Percentiles rank a stretch among this genome's conserved stretches.
These are phyloP conservation scores for Papiliotrema nemorosa DNA, from an alignment of 1,284 basidiomycete genomes.

Conservation along the genomic window DNA sequence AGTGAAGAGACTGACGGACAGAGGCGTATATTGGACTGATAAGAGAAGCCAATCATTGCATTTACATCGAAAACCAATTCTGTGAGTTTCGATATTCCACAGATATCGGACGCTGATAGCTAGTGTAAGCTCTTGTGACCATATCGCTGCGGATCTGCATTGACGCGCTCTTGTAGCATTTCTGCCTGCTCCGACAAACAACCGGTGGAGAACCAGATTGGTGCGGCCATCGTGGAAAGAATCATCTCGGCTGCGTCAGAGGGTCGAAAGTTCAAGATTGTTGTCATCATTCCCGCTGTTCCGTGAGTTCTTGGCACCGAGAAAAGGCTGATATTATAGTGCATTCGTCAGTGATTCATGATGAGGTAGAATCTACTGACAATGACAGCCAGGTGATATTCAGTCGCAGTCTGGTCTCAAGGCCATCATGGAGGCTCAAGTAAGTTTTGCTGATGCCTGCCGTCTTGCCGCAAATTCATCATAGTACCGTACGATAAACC, in stretches of 20 bases:
- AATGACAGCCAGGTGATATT: slow-evolving; percentile 62
- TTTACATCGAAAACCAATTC: slow-evolving; percentile 95
- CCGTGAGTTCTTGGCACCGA: slow-evolving; percentile 44
- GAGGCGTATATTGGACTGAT: slow-evolving; percentile 74
- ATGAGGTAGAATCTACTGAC: slow-evolving; percentile 1
- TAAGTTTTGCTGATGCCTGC: too few species aligned
- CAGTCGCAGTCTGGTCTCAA: slow-evolving; percentile 67
- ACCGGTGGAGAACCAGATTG: slow-evolving; percentile 76
- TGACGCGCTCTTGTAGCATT: slow-evolving; percentile 56
- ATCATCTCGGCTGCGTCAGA: slow-evolving; percentile 71
- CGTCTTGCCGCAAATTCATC: too few species aligned
- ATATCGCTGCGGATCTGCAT: neutral
- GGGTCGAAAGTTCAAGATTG: slow-evolving; percentile 69
- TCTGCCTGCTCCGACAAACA: slow-evolving; percentile 61
- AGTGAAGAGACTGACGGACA: slow-evolving; percentile 9
- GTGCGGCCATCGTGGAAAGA: slow-evolving; percentile 68
- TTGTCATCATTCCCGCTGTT: slow-evolving; percentile 69
- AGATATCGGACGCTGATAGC: slow-evolving; percentile 10
- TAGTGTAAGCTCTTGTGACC: slow-evolving; percentile 17
- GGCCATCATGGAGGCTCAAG: slow-evolving; percentile 50
- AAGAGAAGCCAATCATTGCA: slow-evolving; percentile 74
- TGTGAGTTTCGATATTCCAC: slow-evolving; percentile 56
- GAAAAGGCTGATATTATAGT: slow-evolving; percentile 5
- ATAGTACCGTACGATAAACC: slow-evolving; percentile 69
- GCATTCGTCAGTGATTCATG: too few species aligned